phyloP scores from a whole-genome alignment of 768 basidiomycete species.

The Mycena pura region DNA sequence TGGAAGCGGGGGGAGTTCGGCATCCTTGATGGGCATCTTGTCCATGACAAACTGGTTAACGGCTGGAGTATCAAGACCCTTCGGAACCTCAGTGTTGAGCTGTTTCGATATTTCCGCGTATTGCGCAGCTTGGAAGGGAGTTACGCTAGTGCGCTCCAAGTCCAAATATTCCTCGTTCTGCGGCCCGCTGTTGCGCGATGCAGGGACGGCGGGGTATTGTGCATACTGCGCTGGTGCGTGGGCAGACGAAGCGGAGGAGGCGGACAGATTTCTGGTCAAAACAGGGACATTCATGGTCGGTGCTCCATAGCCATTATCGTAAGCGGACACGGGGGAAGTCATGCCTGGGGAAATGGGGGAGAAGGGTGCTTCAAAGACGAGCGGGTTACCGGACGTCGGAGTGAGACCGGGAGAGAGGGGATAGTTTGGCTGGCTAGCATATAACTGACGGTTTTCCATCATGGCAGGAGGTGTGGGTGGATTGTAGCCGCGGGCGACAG shows the following conservation, averaged over 20 bases:
- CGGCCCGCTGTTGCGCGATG: conserved; percentile 30
- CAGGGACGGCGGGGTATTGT: conserved; percentile 27
- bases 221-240: conserved; percentile 12
- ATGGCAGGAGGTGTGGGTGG: conserved; percentile 66
- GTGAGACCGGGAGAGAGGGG: conserved; percentile 19
- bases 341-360: conserved; percentile 41
- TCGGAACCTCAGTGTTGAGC: conserved; percentile 51
- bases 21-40: conserved; percentile 13
- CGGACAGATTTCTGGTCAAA: conserved; percentile 17
- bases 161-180: conserved; percentile 60
- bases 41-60: conserved; percentile 32
- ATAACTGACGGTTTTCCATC: conserved; percentile 58
- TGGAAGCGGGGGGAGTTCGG: conserved; percentile 22
- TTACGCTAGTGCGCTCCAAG: conserved; percentile 70
- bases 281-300: background rate
- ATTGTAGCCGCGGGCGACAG: conserved; percentile 49
- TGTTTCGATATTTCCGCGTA: conserved; percentile 73
- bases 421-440: conserved; percentile 43
- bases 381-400: conserved; percentile 44
- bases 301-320: conserved; percentile 22
- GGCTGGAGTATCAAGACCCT: conserved; percentile 40
- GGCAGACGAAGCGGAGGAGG: conserved; percentile 1
- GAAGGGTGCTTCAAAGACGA: conserved; percentile 45
- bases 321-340: conserved; percentile 25
- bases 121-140: conserved; percentile 78